Base-by-base conservation (phyloP, 192 early-diverging fungal genomes). In the Anaeromyces robustus region DNA sequence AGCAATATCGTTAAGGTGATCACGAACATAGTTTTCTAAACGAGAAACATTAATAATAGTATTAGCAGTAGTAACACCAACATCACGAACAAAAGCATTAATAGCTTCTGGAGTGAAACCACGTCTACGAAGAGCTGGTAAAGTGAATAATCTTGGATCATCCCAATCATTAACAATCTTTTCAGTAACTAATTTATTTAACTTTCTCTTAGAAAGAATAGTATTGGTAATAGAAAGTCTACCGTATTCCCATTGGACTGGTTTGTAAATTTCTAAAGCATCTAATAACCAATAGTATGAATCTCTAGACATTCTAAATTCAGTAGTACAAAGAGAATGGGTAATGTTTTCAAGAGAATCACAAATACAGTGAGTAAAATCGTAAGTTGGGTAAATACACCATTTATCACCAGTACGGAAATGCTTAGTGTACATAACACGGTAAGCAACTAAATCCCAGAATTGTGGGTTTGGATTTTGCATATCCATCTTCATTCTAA, bases 401-500 rank as follows among this genome's bases (percentile, higher is more conserved):
- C 98, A 99, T 77, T 93, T 85, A 77, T 90, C 86, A 43, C 93
- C 96, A 30, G 98, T 98, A 59, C 98, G 92, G 86, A 94, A 92
- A 85, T 99, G 98, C 68, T 92, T 92, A 17, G 96, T 90, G 81
- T 94, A 95, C 78, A 96, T 80, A 59, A 99, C 92, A 80, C 98
- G 94, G 86, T 99, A 99, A 28, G 98, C 98, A 43, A 98, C 93
- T 83, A 96, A 87, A 83, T 99, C 97, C 98, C 98, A 99, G 90
- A 99, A 98, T 89, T 97, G 96, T 37, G 96, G 96, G 85, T 98
- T 99, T 77, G 95, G 95, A 86, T 95, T 93, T 85, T 95, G 90
- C 87, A 99, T 90, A 84, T 99, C 95, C 97, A 98, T 98, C 89
- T 99, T 99, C 98, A 99, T 99, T 83, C 98, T 92, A 86, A 99